Evolutionary conservation across 371 early-diverging fungal genomes (phyloP).

Genomic region (Mucor sp.): DNA sequence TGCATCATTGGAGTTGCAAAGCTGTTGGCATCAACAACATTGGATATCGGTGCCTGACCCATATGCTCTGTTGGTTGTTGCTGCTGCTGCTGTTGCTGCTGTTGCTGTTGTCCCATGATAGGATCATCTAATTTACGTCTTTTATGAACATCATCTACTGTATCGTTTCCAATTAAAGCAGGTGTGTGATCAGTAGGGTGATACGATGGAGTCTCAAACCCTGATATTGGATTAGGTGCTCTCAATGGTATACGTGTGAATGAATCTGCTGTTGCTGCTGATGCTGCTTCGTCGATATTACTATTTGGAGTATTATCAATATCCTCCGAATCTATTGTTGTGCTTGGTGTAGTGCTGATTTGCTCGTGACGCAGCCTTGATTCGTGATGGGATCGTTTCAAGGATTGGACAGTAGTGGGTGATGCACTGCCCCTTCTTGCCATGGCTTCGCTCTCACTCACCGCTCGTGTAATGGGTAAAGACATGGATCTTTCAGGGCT

Average conservation of each 20-base stretch:
- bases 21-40: background rate
- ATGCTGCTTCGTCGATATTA: background rate
- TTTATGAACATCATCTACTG: background rate
- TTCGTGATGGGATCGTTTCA: background rate
- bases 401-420: background rate
- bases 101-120: background rate
- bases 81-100: background rate
- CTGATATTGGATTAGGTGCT: constrained; percentile 12
- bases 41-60: constrained; percentile 7
- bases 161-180: background rate
- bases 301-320: background rate
- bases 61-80: background rate
- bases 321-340: background rate
- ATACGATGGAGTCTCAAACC: constrained; percentile 3
- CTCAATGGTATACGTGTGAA: constrained; percentile 14
- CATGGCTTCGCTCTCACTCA: background rate
- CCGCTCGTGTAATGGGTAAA: background rate
- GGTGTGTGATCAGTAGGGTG: background rate
- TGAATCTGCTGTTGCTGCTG: background rate
- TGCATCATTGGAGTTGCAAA: background rate
- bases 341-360: background rate
- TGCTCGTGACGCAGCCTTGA: constrained; percentile 7
- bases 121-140: constrained; percentile 7
- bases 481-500: constrained; percentile 7
- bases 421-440: constrained; percentile 8